A percentile compares a stretch with the other conserved stretches of the same genome.
These are phyloP conservation scores for Arabidopsis hybrid DNA, from an alignment of 441 rosid genomes.

Conservation along the genomic window DNA sequence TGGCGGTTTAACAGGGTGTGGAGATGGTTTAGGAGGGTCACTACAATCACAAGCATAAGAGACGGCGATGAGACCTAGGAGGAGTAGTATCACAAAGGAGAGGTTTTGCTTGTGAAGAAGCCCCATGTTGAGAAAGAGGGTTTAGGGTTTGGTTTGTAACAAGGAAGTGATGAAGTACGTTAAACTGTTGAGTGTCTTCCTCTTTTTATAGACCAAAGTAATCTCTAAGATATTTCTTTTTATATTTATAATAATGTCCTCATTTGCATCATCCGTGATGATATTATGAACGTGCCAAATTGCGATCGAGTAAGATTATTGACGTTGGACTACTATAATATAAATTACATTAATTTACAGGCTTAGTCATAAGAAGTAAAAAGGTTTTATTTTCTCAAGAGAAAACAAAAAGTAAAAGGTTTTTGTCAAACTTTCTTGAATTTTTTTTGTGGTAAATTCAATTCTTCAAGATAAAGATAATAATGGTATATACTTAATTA, in stretches of 20 bases:
- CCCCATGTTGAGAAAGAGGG: slow-evolving; percentile 30
- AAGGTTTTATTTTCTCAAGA: not conserved
- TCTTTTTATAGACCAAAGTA: slow-evolving; percentile 31
- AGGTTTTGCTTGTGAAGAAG: slow-evolving; percentile 33
- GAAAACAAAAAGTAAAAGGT: not conserved
- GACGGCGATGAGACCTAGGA: slow-evolving; percentile 24
- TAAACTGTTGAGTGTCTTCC: slow-evolving; percentile 24
- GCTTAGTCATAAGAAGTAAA: slow-evolving; percentile 4
- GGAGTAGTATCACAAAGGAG: slow-evolving; percentile 28
- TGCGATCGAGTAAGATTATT: slow-evolving; percentile 22
- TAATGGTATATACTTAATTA: not conserved
- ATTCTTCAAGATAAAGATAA: no score
- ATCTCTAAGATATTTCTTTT: not conserved
- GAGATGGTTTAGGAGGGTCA: slow-evolving; percentile 44
- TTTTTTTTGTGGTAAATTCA: no score
- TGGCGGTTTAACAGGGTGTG: slow-evolving; percentile 42
- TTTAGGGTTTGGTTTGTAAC: slow-evolving; percentile 22
- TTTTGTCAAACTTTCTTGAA: slow-evolving; percentile 20
- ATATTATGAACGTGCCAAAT: slow-evolving; percentile 41
- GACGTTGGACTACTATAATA: slow-evolving; percentile 19
- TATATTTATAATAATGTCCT: slow-evolving; percentile 15
- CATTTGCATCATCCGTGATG: slow-evolving; percentile 33
- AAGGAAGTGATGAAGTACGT: slow-evolving; percentile 31
- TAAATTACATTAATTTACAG: not conserved
- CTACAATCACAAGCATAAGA: slow-evolving; percentile 43